phyloP scores from a whole-genome alignment of 78 protist genomes.

The Speleostelium caveatum region DNA sequence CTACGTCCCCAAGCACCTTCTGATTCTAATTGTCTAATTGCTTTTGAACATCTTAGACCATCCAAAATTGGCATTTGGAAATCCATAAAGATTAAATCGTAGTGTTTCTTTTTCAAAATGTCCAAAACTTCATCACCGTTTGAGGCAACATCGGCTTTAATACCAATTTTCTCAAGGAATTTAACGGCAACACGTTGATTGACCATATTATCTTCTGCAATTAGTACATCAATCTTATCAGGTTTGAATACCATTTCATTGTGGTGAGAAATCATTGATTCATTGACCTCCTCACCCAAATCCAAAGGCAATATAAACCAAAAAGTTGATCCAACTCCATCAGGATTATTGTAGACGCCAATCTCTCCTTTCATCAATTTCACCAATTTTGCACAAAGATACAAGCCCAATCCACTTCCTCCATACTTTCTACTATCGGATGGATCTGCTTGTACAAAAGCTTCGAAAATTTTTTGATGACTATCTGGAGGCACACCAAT shows the following conservation, averaged over 20 bases:
- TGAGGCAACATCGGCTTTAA: slow-evolving; percentile 55
- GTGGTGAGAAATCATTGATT: neutral
- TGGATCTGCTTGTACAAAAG: slow-evolving; percentile 86
- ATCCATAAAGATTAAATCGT: slow-evolving; percentile 84
- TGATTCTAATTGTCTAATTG: slow-evolving; percentile 50
- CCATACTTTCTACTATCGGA: slow-evolving; percentile 78
- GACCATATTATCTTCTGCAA: slow-evolving; percentile 84
- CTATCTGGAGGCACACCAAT: slow-evolving; percentile 79
- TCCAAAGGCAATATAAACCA: slow-evolving; percentile 61
- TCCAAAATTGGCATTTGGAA: slow-evolving; percentile 81
- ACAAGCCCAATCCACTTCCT: slow-evolving; percentile 73
- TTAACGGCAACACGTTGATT: slow-evolving; percentile 81
- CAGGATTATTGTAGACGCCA: slow-evolving; percentile 56
- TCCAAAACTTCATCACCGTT: slow-evolving; percentile 54
- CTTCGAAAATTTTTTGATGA: slow-evolving; percentile 80
- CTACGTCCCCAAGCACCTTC: slow-evolving; percentile 11
- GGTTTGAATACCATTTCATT: slow-evolving; percentile 1
- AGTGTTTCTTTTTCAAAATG: slow-evolving; percentile 2
- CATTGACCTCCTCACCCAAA: neutral
- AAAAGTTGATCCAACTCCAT: slow-evolving; percentile 58
- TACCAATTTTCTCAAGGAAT: slow-evolving; percentile 68
- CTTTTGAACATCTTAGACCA: slow-evolving; percentile 71
- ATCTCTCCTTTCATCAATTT: slow-evolving; percentile 77
- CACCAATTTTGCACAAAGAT: slow-evolving; percentile 60
- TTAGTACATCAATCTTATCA: slow-evolving; percentile 31